phyloP scores from a whole-genome alignment of 768 basidiomycete species.

The Auricularia auricula-judae region DNA sequence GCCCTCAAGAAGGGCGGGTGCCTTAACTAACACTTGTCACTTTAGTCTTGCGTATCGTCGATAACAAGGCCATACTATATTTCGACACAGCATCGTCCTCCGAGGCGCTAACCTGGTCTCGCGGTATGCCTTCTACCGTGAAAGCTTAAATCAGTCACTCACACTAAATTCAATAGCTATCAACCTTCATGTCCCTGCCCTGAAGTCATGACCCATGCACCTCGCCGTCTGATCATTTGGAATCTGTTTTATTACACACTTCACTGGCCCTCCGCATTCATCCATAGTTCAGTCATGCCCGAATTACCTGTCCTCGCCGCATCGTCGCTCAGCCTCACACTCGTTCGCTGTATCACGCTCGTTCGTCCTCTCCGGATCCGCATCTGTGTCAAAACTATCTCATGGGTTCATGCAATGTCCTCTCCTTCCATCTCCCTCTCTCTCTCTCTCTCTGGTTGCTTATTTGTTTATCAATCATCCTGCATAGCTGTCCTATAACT shows the following conservation, averaged over 20 bases:
- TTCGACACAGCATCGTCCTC: slow-evolving; percentile 78
- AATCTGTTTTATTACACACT: not conserved
- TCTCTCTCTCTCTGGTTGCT: not conserved
- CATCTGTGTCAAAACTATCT: not conserved
- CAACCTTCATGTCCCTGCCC: slow-evolving; percentile 78
- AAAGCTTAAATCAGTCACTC: not conserved
- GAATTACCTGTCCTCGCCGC: not conserved
- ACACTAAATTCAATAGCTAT: slow-evolving; percentile 42
- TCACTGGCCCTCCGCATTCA: not conserved
- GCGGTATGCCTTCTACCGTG: slow-evolving; percentile 39
- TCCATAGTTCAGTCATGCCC: not conserved
- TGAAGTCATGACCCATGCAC: slow-evolving; percentile 14
- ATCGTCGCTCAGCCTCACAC: not conserved
- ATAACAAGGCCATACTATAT: slow-evolving; percentile 86
- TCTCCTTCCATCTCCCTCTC: not conserved
- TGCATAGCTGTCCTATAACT: not conserved
- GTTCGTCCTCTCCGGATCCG: not conserved
- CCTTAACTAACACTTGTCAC: too few relatives aligned
- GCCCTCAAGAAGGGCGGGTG: slow-evolving; percentile 5
- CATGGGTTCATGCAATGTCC: not conserved
- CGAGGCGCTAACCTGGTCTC: slow-evolving; percentile 81
- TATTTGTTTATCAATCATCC: not conserved
- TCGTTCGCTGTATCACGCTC: slow-evolving; percentile 2
- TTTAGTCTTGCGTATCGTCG: slow-evolving; percentile 67
- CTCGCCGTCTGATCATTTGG: not conserved